phyloP scores from a whole-genome alignment of 2,329 filamentous ascomycete species.

The Xylaria sp. region DNA sequence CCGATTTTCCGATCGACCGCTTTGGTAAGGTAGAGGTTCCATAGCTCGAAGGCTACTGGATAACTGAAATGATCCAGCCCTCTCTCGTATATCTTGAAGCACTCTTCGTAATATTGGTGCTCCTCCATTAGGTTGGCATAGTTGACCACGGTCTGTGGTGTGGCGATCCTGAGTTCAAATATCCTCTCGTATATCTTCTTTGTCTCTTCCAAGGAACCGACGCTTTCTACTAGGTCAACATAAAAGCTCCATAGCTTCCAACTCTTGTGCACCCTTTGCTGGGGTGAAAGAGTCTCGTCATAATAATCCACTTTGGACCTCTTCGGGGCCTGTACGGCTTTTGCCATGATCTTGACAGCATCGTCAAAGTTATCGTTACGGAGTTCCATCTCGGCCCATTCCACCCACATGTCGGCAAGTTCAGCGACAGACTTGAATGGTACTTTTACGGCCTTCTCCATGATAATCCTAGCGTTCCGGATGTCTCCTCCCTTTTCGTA shows the following conservation, averaged over 20 bases:
- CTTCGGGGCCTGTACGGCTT: slow-evolving; percentile 96
- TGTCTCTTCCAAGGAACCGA: slow-evolving; percentile 89
- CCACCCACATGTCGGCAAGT: slow-evolving; percentile 97
- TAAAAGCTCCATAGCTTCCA: slow-evolving; percentile 99
- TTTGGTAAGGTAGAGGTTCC: slow-evolving; percentile 98
- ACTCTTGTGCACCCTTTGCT: slow-evolving; percentile 97
- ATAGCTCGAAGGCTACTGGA: slow-evolving; percentile 96
- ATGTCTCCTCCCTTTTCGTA: slow-evolving; percentile 91
- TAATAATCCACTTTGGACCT: slow-evolving; percentile 99
- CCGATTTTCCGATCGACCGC: slow-evolving; percentile 95
- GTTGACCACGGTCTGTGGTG: slow-evolving; percentile 97
- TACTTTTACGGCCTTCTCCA: slow-evolving; percentile 98
- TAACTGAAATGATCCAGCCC: slow-evolving; percentile 98
- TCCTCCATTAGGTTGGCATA: slow-evolving; percentile 96
- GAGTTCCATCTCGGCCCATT: slow-evolving; percentile 98
- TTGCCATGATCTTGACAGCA: slow-evolving; percentile 95
- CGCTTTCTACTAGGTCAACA: slow-evolving; percentile 95
- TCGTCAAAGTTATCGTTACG: slow-evolving; percentile 96
- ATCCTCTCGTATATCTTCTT: slow-evolving; percentile 96
- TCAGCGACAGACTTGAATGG: slow-evolving; percentile 98
- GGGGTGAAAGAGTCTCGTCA: slow-evolving; percentile 90
- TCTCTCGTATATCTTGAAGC: slow-evolving; percentile 96
- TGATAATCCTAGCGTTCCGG: slow-evolving; percentile 86
- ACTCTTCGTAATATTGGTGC: slow-evolving; percentile 94
- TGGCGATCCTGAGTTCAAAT: slow-evolving; percentile 97